phyloP scores from a whole-genome alignment of 2,329 filamentous ascomycete species.

The Colletotrichum lini region DNA sequence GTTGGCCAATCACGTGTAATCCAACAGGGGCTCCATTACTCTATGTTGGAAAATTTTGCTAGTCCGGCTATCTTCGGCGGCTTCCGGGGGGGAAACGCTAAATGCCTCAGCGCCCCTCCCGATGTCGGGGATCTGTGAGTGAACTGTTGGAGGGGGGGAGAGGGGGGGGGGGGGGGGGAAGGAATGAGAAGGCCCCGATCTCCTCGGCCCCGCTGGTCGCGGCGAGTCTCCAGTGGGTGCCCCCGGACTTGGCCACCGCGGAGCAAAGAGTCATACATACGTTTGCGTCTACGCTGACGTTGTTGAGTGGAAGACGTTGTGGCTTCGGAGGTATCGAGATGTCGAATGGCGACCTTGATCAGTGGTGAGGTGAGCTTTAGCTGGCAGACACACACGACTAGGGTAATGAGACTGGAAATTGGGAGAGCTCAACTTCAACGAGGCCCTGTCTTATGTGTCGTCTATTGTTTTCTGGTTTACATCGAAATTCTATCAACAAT shows the following conservation, averaged over 20 bases:
- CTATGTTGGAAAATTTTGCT: background rate
- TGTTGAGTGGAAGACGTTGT: background rate
- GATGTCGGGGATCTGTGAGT: background rate
- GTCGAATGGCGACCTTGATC: too few relatives aligned
- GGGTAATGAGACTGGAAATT: too few relatives aligned
- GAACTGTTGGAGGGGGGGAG: background rate
- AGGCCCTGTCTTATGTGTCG: background rate
- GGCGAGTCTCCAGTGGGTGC: background rate
- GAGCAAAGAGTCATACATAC: background rate
- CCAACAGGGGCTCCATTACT: too few relatives aligned
- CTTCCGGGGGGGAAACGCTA: background rate
- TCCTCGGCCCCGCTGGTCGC: constrained; percentile 1
- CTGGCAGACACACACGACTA: too few relatives aligned
- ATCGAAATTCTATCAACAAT: constrained; percentile 8
- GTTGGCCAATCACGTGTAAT: background rate
- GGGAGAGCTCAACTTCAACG: too few relatives aligned
- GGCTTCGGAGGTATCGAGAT: too few relatives aligned
- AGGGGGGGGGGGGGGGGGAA: too few relatives aligned
- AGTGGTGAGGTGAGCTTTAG: too few relatives aligned
- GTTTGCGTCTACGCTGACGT: background rate
- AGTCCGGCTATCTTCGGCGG: background rate
- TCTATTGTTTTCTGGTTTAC: constrained; percentile 6
- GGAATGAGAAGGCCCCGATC: background rate
- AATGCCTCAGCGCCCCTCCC: constrained; percentile 12
- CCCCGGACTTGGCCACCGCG: background rate